Evolutionary conservation across 306 rosid species (phyloP).

Genomic region (Vachellia collinsii): DNA sequence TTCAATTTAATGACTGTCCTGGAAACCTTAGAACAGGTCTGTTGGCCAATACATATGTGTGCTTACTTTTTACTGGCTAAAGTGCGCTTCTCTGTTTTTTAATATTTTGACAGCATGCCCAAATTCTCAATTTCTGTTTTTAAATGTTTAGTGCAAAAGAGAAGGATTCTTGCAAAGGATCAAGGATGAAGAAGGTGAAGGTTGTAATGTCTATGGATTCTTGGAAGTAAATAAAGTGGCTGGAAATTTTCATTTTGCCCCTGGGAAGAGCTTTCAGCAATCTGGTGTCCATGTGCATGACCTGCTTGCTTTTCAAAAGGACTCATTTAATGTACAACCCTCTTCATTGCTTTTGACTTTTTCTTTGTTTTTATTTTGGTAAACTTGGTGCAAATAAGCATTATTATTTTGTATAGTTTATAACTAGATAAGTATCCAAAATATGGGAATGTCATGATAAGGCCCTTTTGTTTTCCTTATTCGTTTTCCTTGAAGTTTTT

Average conservation of each 20-base stretch:
- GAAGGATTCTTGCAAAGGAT: slow-evolving; percentile 95
- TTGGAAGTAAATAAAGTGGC: slow-evolving; percentile 98
- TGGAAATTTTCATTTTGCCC: slow-evolving; percentile 97
- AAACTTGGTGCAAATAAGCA: neutral
- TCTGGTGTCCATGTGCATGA: slow-evolving; percentile 91
- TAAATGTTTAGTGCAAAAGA: slow-evolving; percentile 79
- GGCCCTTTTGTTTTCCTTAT: neutral
- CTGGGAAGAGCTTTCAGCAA: slow-evolving; percentile 98
- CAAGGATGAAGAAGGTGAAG: slow-evolving; percentile 98
- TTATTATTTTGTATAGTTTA: slow-evolving; percentile 15
- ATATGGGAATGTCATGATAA: neutral
- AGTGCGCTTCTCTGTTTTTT: slow-evolving; percentile 2
- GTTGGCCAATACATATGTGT: slow-evolving; percentile 1
- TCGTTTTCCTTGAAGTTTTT: neutral
- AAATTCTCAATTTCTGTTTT: slow-evolving; percentile 6
- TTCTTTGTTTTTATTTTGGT: neutral
- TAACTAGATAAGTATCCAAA: slow-evolving; percentile 7
- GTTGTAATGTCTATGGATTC: slow-evolving; percentile 92
- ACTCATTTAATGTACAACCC: slow-evolving; percentile 85
- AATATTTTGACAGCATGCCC: neutral
- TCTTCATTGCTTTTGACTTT: slow-evolving; percentile 31
- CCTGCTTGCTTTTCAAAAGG: slow-evolving; percentile 90
- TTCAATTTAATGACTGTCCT: slow-evolving; percentile 25
- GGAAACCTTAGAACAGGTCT: neutral
- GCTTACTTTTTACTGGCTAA: neutral